Conservation (phyloP, 495 filamentous ascomycete genomes). For the Terfezia claveryi region DNA sequence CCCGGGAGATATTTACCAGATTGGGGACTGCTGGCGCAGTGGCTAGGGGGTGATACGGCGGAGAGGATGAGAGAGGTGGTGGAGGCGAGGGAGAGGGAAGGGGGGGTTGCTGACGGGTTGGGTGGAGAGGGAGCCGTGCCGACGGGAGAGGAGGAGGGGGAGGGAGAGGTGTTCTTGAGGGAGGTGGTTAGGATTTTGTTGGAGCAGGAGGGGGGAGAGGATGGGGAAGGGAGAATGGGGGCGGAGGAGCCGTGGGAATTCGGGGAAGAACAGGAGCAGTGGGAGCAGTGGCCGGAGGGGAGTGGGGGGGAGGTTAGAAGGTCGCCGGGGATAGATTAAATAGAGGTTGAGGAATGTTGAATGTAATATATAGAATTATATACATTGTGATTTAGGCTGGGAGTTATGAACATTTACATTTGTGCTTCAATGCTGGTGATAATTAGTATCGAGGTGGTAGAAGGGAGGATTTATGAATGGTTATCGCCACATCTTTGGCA, state of each 20-base stretch:
- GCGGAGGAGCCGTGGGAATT: not conserved
- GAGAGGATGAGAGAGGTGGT: not conserved
- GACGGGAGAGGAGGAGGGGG: not conserved
- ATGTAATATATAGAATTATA: not conserved
- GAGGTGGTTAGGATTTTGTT: constrained; percentile 9
- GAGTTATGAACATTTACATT: no score
- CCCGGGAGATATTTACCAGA: not conserved
- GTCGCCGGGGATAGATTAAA: not conserved
- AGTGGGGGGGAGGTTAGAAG: not conserved
- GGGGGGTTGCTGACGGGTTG: not conserved
- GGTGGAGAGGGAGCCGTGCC: not conserved
- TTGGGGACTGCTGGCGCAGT: not conserved
- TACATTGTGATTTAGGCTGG: not conserved
- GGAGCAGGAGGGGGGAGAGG: not conserved
- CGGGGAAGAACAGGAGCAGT: not conserved
- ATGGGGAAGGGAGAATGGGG: constrained; percentile 12
- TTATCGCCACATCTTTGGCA: no score
- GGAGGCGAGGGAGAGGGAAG: not conserved
- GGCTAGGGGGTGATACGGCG: not conserved
- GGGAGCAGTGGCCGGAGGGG: not conserved
- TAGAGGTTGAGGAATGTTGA: not conserved
- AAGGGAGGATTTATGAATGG: no score
- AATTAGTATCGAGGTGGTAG: no score
- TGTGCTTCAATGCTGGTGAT: no score
- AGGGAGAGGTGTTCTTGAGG: constrained; percentile 3